Base-by-base conservation (phyloP, 2,329 filamentous ascomycete genomes). In the Cladobotryum mycophilum region DNA sequence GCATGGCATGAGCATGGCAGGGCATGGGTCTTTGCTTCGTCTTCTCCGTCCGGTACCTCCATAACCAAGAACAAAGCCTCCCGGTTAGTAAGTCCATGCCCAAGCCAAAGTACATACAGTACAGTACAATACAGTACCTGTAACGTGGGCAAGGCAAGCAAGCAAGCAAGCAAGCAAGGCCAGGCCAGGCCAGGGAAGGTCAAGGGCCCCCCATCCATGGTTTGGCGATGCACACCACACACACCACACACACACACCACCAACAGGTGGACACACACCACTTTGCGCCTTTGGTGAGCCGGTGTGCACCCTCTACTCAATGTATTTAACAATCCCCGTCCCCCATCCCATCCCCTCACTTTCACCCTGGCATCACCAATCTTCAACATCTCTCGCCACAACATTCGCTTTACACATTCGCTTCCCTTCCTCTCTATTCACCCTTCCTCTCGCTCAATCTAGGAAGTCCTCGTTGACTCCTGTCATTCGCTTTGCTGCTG, bases 401-500 rank as follows among this genome's bases (percentile, higher is more conserved):
- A 54, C 53, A 58, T 53, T 56, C 57, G 51, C 52, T 56, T 56
- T 56, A 5, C 60, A 78, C 76, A 68, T 70, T 78, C 75, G 74
- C 75, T 54, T 42, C 20, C 48, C 41, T 36, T 30, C 30, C 15
- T 76, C 15, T 76, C 74, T 64, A 65, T 66, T 63, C 61, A 65
- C 66, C 67, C 62, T 61, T 61, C 60, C 67, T 66, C 60, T 59
- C 58, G 59, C 64, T 65, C 64, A 41, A 9, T 20, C 67, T 78
- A 81, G 81, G 81, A 84, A 84, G 80, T 82, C 81, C 82, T 85
- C 81, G 81, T 77, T 72, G 82, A 76, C 81, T 85, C 82, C 81
- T 83, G 81, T 84, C 82, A 82, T 80, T 85, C 82, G 82, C 82
- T 85, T 83, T 73, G 70, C 67, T 65, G 68, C 68, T 74, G 67